Evolutionary conservation across 1,284 basidiomycete species (phyloP).

Genomic region (Fomitopsis schrenkii): DNA sequence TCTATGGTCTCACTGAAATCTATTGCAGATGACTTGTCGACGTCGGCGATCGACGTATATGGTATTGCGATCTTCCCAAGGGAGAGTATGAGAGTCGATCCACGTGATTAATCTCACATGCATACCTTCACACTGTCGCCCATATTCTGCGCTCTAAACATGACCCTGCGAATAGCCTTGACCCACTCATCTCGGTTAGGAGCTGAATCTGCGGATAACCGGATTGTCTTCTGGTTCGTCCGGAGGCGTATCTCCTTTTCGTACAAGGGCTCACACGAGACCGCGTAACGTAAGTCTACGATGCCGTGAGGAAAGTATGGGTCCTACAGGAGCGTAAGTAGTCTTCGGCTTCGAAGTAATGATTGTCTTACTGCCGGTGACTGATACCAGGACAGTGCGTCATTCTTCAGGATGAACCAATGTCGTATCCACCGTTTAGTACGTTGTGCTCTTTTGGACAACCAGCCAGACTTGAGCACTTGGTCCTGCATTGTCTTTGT

Average conservation of each 20-base stretch:
- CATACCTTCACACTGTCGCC: conserved; percentile 89
- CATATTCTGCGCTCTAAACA: conserved; percentile 94
- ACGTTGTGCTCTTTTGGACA: conserved; percentile 80
- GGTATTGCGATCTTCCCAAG: conserved; percentile 82
- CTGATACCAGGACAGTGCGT: conserved; percentile 92
- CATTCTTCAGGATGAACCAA: conserved; percentile 94
- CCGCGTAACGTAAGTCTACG: conserved; percentile 88
- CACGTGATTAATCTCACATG: background rate
- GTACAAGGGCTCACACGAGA: conserved; percentile 75
- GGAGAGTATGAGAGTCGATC: background rate
- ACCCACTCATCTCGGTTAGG: conserved; percentile 91
- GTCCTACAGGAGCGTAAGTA: conserved; percentile 47
- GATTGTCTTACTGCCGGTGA: conserved; percentile 69
- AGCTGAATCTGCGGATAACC: conserved; percentile 74
- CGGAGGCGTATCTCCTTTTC: conserved; percentile 77
- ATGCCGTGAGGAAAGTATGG: conserved; percentile 97
- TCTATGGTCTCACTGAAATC: conserved; percentile 95
- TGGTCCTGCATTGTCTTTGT: conserved; percentile 54
- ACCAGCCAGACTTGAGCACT: conserved; percentile 80
- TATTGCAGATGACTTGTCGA: conserved; percentile 84
- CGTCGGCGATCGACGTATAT: conserved; percentile 83
- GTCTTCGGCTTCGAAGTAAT: background rate
- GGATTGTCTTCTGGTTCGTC: conserved; percentile 75
- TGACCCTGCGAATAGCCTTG: conserved; percentile 85
- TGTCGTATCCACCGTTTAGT: conserved; percentile 89